Evolutionary conservation across 306 rosid species (phyloP).

Genomic region (Alnus rubra): DNA sequence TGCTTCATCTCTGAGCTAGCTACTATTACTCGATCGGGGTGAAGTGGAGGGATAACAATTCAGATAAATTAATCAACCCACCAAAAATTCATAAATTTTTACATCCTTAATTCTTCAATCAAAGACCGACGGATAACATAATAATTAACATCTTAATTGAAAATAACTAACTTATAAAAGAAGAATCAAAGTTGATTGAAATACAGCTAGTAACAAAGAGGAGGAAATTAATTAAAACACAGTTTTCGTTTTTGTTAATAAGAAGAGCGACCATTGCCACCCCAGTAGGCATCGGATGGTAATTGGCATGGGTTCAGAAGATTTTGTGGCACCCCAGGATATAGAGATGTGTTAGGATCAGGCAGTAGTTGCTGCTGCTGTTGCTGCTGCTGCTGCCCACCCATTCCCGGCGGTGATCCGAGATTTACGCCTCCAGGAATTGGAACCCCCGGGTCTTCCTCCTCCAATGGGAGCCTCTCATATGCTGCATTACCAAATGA

Average conservation of each 20-base stretch:
- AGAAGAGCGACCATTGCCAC: constrained; percentile 67
- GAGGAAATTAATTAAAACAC: not conserved
- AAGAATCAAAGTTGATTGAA: constrained; percentile 46
- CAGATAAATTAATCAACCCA: constrained; percentile 24
- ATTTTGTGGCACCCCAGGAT: constrained; percentile 83
- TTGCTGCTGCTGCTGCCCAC: constrained; percentile 45
- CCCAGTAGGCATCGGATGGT: constrained; percentile 83
- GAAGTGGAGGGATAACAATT: constrained; percentile 9
- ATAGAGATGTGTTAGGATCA: constrained; percentile 56
- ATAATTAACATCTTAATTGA: constrained; percentile 47
- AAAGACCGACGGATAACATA: constrained; percentile 27
- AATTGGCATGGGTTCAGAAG: constrained; percentile 81
- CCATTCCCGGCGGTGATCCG: constrained; percentile 65
- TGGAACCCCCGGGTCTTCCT: constrained; percentile 47
- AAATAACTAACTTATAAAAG: constrained; percentile 48
- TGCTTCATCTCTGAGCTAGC: constrained; percentile 63
- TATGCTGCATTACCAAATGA: constrained; percentile 96
- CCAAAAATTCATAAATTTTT: constrained; percentile 48
- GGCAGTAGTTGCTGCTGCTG: constrained; percentile 42
- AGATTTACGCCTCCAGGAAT: constrained; percentile 42
- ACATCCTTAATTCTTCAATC: constrained; percentile 59
- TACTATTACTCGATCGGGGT: constrained; percentile 16
- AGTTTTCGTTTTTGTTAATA: constrained; percentile 40
- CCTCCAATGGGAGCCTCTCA: constrained; percentile 88
- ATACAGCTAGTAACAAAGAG: not conserved